Evolutionary conservation across 768 basidiomycete genomes (phyloP).

Genomic region (Sporobolomyces phaffii): DNA sequence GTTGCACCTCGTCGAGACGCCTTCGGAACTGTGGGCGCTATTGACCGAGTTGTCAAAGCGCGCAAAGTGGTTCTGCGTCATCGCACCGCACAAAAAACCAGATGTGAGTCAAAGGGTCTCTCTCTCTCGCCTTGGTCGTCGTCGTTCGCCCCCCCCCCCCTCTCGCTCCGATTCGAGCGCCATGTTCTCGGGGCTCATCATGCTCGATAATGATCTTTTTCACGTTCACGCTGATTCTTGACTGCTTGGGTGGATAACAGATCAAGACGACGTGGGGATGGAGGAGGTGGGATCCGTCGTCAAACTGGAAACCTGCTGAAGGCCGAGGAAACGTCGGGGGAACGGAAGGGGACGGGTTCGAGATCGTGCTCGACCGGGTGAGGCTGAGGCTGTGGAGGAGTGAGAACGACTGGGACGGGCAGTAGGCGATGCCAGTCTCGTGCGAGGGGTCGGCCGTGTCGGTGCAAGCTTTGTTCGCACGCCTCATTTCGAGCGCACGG

Average conservation of each 20-base stretch:
- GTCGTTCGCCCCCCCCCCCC: too few species aligned
- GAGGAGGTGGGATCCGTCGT: conserved; percentile 55
- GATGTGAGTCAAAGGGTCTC: conserved; percentile 55
- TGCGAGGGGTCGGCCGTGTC: too few species aligned
- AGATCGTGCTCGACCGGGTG: conserved; percentile 38
- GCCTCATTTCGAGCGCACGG: too few species aligned
- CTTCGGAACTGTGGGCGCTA: conserved; percentile 61
- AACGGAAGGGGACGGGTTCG: conserved; percentile 32
- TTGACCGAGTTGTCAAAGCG: conserved; percentile 62
- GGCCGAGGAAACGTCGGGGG: conserved; percentile 21
- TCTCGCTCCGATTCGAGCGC: not conserved
- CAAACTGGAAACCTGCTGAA: not conserved
- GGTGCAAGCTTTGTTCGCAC: too few species aligned
- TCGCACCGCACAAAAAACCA: conserved; percentile 71
- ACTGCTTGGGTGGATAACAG: conserved; percentile 43
- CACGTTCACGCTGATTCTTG: not conserved
- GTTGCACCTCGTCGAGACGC: conserved; percentile 60
- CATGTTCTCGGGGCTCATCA: too few species aligned
- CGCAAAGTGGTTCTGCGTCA: conserved; percentile 60
- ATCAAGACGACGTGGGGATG: conserved; percentile 66
- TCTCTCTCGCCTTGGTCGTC: not conserved
- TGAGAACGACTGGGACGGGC: conserved; percentile 20
- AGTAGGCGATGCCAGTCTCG: not conserved
- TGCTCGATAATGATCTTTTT: too few species aligned
- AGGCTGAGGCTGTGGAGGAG: conserved; percentile 38